Evolutionary conservation across 2,329 filamentous ascomycete species (phyloP), one percentile per base, ranked within the genome.

Genomic region (Monilinia polystroma): DNA sequence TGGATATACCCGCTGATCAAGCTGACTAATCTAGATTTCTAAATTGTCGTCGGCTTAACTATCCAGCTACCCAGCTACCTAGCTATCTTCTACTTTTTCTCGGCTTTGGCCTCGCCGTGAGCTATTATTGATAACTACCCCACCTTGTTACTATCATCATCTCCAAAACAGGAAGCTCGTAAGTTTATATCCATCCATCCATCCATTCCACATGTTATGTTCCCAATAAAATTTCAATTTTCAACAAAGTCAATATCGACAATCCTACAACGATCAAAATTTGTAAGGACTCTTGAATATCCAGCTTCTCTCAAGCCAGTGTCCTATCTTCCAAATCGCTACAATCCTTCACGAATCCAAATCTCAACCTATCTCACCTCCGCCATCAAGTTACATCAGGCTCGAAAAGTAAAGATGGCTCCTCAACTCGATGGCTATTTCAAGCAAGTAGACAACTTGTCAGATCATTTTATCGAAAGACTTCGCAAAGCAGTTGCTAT

Each of bases 401-500:
- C 85, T 75, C 84, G 81, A 65, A 76, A 74, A 70, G 68, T 71
- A 81, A 90, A 87, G 78, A 97, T 97, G 91, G 92, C 92, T 67
- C 92, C 93, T 69, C 87, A 96, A 79, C 87, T 99, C 73, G 92
- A 97, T 79, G 85, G 89, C 71, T 98, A 90, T 84, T 98, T 97
- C 84, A 88, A 92, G 81, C 88, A 97, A 85, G 92, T 97, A 74
- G 93, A 97, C 80, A 81, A 81, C 77, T 84, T 93, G 75, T 85
- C 92, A 62, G 86, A 88, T 72, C 83, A 87, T 77, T 97, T 97
- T 81, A 96, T 97, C 79, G 90, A 96, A 74, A 90, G 94, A 73
- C 87, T 99, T 68, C 86, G 91, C 76, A 88, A 93, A 80, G 95
- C 95, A 65, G 95, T 99, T 68, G 94, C 93, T 63, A 99, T 99